Conservation (phyloP, 306 rosid genomes). For the Abrus pulchellus region DNA sequence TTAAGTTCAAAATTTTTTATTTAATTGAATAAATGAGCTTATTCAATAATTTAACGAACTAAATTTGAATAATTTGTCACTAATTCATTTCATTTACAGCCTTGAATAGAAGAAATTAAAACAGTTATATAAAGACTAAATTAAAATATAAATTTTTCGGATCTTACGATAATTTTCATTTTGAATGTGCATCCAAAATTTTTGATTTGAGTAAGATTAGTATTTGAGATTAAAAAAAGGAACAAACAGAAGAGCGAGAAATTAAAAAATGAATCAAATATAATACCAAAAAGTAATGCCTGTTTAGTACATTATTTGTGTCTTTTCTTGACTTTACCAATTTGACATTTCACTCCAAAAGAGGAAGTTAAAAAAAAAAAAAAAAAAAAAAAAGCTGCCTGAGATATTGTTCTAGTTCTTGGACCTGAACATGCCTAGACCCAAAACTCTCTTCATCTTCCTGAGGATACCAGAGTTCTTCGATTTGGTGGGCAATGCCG, state of each 20-base stretch:
- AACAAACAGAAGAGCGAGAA: background rate
- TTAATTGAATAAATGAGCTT: too few relatives aligned
- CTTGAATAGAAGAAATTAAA: too few relatives aligned
- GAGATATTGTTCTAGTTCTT: conserved; percentile 33
- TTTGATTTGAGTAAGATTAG: too few relatives aligned
- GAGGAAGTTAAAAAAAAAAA: background rate
- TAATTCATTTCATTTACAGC: too few relatives aligned
- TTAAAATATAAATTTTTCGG: too few relatives aligned
- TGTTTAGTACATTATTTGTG: conserved; percentile 9
- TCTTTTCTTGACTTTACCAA: background rate
- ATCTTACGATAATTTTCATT: too few relatives aligned
- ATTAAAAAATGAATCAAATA: conserved; percentile 38
- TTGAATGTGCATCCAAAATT: too few relatives aligned
- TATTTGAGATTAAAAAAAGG: background rate
- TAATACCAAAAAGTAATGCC: background rate
- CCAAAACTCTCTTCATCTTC: conserved; percentile 55
- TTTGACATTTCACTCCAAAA: background rate
- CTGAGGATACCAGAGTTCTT: conserved; percentile 28
- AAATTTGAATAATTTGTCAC: too few relatives aligned
- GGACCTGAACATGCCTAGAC: conserved; percentile 53
- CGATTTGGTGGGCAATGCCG: background rate
- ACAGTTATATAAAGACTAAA: too few relatives aligned
- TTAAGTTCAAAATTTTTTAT: too few relatives aligned
- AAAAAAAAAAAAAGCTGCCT: background rate
- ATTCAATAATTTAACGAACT: too few relatives aligned